These are phyloP conservation scores for Hydnomerulius pinastri DNA, from an alignment of 768 basidiomycete species.

Conservation along the genomic window DNA sequence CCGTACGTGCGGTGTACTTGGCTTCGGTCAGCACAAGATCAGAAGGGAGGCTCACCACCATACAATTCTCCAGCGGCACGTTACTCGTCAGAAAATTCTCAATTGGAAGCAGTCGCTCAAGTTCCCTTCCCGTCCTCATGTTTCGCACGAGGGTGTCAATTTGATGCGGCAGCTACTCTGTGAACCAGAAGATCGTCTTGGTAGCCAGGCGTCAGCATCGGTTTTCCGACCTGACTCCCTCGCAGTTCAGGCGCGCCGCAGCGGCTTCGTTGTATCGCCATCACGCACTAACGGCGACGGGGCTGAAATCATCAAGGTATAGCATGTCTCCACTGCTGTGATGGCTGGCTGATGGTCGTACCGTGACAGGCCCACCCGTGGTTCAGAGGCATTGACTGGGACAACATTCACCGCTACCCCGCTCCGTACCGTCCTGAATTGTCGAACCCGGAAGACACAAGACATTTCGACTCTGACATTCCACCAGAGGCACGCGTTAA, in stretches of 20 bases:
- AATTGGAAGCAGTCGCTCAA: constrained; percentile 91
- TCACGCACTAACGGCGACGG: constrained; percentile 72
- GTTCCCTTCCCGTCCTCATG: constrained; percentile 81
- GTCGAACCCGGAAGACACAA: constrained; percentile 79
- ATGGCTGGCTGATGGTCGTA: constrained; percentile 18
- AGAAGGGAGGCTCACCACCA: constrained; percentile 13
- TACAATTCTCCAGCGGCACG: constrained; percentile 64
- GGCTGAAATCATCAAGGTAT: constrained; percentile 86
- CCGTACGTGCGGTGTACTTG: constrained; percentile 51
- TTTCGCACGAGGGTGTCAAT: constrained; percentile 85
- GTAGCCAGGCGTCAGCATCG: constrained; percentile 68
- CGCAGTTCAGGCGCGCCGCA: constrained; percentile 72
- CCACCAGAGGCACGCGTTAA: constrained; percentile 72
- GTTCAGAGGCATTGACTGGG: constrained; percentile 92
- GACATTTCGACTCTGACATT: constrained; percentile 95
- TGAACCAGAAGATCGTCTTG: constrained; percentile 93
- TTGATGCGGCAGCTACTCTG: constrained; percentile 89
- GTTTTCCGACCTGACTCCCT: constrained; percentile 77
- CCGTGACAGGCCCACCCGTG: constrained; percentile 73
- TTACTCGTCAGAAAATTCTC: constrained; percentile 95
- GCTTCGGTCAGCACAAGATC: constrained; percentile 21
- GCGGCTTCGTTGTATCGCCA: constrained; percentile 61
- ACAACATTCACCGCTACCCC: constrained; percentile 76
- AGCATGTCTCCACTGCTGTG: constrained; percentile 19
- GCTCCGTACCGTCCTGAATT: constrained; percentile 93